These are phyloP conservation scores for Coemansia sp. DNA, from an alignment of 192 early-diverging fungal genomes.

Conservation along the genomic window DNA sequence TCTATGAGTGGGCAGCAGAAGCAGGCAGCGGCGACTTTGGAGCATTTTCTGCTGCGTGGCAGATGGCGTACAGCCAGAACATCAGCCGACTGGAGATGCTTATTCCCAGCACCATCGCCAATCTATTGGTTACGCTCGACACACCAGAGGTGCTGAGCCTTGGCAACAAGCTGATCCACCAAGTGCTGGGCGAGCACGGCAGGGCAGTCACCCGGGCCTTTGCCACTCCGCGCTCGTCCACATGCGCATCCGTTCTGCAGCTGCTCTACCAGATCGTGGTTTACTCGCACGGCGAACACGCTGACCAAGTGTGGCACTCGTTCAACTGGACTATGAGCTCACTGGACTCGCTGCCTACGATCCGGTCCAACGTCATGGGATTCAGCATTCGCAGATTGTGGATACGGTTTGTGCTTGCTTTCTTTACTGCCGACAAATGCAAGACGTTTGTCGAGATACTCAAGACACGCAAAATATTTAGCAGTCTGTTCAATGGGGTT, in stretches of 20 bases:
- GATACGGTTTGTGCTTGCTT: slow-evolving; percentile 48
- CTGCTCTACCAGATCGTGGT: slow-evolving; percentile 34
- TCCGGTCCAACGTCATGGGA: slow-evolving; percentile 27
- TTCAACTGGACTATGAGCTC: slow-evolving; percentile 47
- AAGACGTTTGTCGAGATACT: slow-evolving; percentile 28
- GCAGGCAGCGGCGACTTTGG: slow-evolving; percentile 20
- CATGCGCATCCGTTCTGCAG: slow-evolving; percentile 36
- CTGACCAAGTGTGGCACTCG: slow-evolving; percentile 28
- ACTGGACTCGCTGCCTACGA: slow-evolving; percentile 17
- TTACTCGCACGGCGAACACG: slow-evolving; percentile 36
- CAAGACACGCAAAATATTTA: slow-evolving; percentile 20
- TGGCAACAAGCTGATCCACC: slow-evolving; percentile 26
- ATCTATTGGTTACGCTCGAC: slow-evolving; percentile 29
- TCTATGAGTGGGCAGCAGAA: slow-evolving; percentile 46
- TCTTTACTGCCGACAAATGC: slow-evolving; percentile 42
- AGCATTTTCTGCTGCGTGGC: slow-evolving; percentile 30
- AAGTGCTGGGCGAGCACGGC: slow-evolving; percentile 35
- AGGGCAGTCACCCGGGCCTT: slow-evolving; percentile 35
- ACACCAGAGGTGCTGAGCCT: slow-evolving; percentile 10
- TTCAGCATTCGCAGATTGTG: slow-evolving; percentile 46
- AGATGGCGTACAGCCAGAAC: slow-evolving; percentile 17
- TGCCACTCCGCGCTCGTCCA: slow-evolving; percentile 30
- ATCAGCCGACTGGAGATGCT: slow-evolving; percentile 32
- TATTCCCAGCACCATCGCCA: slow-evolving; percentile 20
- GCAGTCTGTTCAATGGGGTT: slow-evolving; percentile 28